Base-by-base conservation (phyloP, 257 asterid species). In the Paraleonurus japonicus region DNA sequence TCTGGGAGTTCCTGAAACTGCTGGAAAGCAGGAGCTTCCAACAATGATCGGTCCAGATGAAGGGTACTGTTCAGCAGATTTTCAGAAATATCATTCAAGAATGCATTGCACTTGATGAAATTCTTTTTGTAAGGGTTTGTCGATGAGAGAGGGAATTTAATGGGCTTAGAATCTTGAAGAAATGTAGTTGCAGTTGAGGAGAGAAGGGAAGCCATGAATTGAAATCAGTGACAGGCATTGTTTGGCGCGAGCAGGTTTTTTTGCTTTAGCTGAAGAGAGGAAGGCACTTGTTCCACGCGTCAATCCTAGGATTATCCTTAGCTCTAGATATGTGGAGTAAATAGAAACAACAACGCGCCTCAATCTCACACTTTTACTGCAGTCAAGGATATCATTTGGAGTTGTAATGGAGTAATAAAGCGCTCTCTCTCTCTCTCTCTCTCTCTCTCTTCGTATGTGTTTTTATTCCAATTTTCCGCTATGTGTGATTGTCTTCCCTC, bases 161-260 rank as follows among this genome's bases (percentile, higher is more conserved):
- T 59, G 81, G 75, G 80, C 24, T 77, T 83, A 1, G 89, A 67
- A 47, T 85, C 83, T 61, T 83, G 88, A 58, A 58, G 85, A 65
- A 73, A 78, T 20, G 82, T 33, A 12, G 88, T 64, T 17, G 87
- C 78, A 6, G 84, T 35, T n/a, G 95, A 86, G 59, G 85, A 82
- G 53, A 86, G 79, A 15, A 78, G 82, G 41, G 96, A 86, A 39
- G 95, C 96, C 96, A 90, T 92, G 69, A 27, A 53, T 28, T 24
- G 59, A 23, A 33, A 62, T 37, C 22, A 41, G 69, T 68, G 58
- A 43, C 65, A 48, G 7, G 65, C 41, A 12, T 23, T 60, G 33
- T 58, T 64, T 54, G 73, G 67, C 28, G 58, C 73, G 43, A 41
- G 59, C 27, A 45, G 50, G 22, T 22, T 20, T 53, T 41, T 64